Base-by-base conservation (phyloP, 441 rosid genomes). In the Bruguiera hainesii region DNA sequence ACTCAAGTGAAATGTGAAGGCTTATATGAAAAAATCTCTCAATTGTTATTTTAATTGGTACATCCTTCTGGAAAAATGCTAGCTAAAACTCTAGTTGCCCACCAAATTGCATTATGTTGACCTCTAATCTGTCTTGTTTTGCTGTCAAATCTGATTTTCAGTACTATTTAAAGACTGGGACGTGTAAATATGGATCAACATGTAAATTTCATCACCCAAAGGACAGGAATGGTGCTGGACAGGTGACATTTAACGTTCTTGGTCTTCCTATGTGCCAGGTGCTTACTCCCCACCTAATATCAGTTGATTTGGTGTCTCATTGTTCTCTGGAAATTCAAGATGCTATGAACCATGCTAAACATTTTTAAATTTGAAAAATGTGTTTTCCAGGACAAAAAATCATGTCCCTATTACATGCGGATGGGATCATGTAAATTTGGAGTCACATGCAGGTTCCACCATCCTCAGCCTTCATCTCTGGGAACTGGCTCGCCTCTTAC, bases 211-310 rank as follows among this genome's bases (percentile, higher is more conserved):
- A 90, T 72, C 96, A 90, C 69, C 92, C 96, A 60, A 90, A 85
- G 70, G 92, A 90, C 76, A 84, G 96, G 81, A 86, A 88, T 66
- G 96, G 96, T 66, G 96, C 92, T 50, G 90, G 82, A 70, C 94
- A 89, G 21, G 79, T 90, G 35, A 79, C 81, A 55, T 90, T 86
- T 72, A 90, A 90, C 73, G 56, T 49, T 73, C 62, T 90, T 3
- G 93, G 94, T 66, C 79, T 86, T 68, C 96, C 94, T 31, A 84
- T 90, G 91, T 90, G 96, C 49, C 91, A 86, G 87, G 96, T 90
- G 70, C 57, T 65, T 65, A 23, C 55, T 68, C 69, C 58, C 15
- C 6, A 21, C 10, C 58, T 20, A 19, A 25, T 37, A 11, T 55
- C 58, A 53, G 9, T 63, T 20, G 30, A 19, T 49, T 46, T 39